A percentile compares a stretch with the other conserved stretches of the same genome.
Evolutionary conservation across 768 basidiomycete genomes (phyloP).

Genomic region (Mycena metata): DNA sequence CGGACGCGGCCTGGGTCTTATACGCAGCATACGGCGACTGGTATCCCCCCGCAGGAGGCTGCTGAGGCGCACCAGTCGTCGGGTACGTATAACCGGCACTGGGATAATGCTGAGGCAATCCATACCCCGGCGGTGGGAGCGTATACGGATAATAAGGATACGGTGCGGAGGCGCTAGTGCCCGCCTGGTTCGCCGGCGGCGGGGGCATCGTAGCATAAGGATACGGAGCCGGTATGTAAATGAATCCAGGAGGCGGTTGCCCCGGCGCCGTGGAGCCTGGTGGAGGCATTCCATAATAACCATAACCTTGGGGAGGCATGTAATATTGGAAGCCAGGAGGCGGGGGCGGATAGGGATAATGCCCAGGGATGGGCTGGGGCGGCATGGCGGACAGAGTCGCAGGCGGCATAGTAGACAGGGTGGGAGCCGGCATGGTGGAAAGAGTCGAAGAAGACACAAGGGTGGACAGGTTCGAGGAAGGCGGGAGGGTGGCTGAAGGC

Average conservation of each 20-base stretch:
- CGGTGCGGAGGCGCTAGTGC: conserved; percentile 23
- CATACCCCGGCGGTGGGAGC: conserved; percentile 24
- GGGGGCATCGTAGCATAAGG: conserved; percentile 32
- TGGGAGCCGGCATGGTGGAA: neutral
- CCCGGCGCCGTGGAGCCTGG: conserved; percentile 15
- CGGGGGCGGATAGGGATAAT: conserved; percentile 36
- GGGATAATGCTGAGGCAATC: conserved; percentile 10
- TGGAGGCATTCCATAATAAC: conserved; percentile 46
- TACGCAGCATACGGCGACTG: conserved; percentile 23
- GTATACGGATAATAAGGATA: conserved; percentile 44
- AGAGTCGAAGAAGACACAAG: neutral
- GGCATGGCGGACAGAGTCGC: neutral
- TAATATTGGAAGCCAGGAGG: conserved; percentile 52
- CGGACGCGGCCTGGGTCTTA: neutral
- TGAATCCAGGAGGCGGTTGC: conserved; percentile 20
- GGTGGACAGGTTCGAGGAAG: neutral
- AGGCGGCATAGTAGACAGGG: neutral
- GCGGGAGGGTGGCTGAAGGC: too few relatives aligned
- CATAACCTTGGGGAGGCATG: conserved; percentile 46
- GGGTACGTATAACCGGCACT: conserved; percentile 1
- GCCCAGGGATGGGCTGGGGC: neutral
- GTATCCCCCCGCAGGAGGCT: neutral
- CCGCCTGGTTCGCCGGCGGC: neutral
- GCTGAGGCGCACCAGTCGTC: neutral
- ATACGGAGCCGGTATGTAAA: conserved; percentile 33